Percentiles rank a stretch among this genome's conserved stretches.
phyloP scores from a whole-genome alignment of 495 filamentous ascomycete genomes.

The Pseudevernia furfuracea region DNA sequence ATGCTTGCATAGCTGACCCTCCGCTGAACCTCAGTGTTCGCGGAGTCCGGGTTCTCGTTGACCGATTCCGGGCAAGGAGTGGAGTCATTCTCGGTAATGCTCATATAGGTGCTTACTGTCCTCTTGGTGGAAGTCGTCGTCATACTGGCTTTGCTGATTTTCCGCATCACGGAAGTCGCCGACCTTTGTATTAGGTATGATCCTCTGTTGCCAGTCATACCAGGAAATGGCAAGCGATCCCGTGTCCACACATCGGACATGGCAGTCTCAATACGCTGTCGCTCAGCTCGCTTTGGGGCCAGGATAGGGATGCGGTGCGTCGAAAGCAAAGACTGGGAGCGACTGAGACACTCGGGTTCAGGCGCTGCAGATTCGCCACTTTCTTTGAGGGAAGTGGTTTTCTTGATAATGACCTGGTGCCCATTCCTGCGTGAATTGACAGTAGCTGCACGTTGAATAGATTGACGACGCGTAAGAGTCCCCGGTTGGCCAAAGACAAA shows the following conservation, averaged over 20 bases:
- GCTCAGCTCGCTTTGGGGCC: constrained; percentile 61
- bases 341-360: constrained; percentile 46
- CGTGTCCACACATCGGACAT: constrained; percentile 78
- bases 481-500: constrained; percentile 63
- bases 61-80: not conserved
- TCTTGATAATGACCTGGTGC: constrained; percentile 79
- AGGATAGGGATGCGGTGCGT: constrained; percentile 53
- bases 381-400: constrained; percentile 67
- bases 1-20: constrained; percentile 5
- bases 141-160: constrained; percentile 68
- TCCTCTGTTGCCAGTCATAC: constrained; percentile 60
- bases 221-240: constrained; percentile 77
- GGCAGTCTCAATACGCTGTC: constrained; percentile 66
- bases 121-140: constrained; percentile 50
- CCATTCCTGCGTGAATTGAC: constrained; percentile 52
- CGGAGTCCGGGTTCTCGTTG: not conserved
- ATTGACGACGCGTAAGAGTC: constrained; percentile 66
- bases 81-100: constrained; percentile 4
- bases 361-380: constrained; percentile 31
- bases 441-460: constrained; percentile 69
- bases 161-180: constrained; percentile 73
- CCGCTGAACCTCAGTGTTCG: not conserved
- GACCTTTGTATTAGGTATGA: constrained; percentile 61
- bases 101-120: constrained; percentile 2
- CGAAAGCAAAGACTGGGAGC: constrained; percentile 64